Evolutionary conservation across 2,329 filamentous ascomycete species (phyloP).

Genomic region (Fonsecaea erecta): DNA sequence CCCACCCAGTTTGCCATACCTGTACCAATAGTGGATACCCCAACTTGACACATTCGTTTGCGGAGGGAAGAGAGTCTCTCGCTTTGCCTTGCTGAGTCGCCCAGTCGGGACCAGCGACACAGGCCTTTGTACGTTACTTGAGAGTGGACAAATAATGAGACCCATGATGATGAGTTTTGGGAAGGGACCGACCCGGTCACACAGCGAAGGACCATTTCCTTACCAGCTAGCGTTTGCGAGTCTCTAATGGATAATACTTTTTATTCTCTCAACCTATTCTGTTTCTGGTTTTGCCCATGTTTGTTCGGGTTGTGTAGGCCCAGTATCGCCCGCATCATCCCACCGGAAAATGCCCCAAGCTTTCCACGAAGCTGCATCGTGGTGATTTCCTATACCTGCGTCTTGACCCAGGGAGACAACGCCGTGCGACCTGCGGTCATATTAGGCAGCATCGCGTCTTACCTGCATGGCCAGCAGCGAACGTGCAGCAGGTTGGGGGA

Average conservation of each 20-base stretch:
- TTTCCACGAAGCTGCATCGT: neutral
- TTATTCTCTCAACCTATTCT: neutral
- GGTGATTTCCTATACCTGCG: neutral
- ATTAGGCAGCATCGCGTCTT: neutral
- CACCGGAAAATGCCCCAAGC: neutral
- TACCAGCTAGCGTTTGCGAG: slow-evolving; percentile 12
- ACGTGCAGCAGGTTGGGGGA: neutral
- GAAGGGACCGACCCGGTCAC: slow-evolving; percentile 6
- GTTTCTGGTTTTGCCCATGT: neutral
- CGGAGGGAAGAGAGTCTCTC: slow-evolving; percentile 26
- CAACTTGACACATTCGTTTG: slow-evolving; percentile 22
- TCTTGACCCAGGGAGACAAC: neutral
- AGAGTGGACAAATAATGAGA: slow-evolving; percentile 26
- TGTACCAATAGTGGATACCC: slow-evolving; percentile 34
- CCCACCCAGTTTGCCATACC: slow-evolving; percentile 3
- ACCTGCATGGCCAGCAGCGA: neutral
- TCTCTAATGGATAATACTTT: slow-evolving; percentile 24
- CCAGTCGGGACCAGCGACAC: neutral
- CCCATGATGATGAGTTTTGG: slow-evolving; percentile 25
- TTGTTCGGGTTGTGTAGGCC: neutral
- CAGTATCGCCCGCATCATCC: neutral
- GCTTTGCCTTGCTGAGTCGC: slow-evolving; percentile 11
- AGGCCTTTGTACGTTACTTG: slow-evolving; percentile 27
- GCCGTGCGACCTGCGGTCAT: neutral
- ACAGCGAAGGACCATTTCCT: slow-evolving; percentile 12